phyloP scores from a whole-genome alignment of 2,329 filamentous ascomycete genomes.

The Apiospora marii region DNA sequence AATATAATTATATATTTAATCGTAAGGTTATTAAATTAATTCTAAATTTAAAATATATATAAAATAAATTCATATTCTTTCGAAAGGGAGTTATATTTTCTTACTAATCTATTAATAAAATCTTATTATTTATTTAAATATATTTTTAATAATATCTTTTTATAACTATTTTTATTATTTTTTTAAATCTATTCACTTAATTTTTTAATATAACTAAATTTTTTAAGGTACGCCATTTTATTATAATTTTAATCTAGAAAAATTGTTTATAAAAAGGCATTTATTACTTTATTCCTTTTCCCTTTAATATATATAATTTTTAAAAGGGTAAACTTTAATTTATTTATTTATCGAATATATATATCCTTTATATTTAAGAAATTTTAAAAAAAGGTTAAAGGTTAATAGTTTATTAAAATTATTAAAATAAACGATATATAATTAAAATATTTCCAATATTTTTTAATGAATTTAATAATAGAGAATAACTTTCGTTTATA shows the following conservation, averaged over 20 bases:
- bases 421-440: background rate
- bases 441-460: background rate
- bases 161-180: background rate
- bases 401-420: conserved; percentile 17
- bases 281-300: conserved; percentile 3
- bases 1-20: background rate
- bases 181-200: conserved; percentile 8
- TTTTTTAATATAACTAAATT: background rate
- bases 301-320: conserved; percentile 7
- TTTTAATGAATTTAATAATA: conserved; percentile 8
- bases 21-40: background rate
- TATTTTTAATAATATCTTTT: background rate
- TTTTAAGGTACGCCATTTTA: background rate
- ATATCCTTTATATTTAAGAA: conserved; percentile 15
- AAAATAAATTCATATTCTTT: background rate
- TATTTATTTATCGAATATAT: conserved; percentile 1
- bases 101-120: background rate
- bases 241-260: conserved; percentile 5
- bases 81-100: background rate
- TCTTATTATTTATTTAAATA: background rate
- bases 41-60: background rate
- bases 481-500: background rate
- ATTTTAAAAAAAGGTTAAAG: conserved; percentile 4
- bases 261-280: background rate
- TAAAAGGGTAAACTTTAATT: background rate